Evolutionary conservation across 2,329 filamentous ascomycete species (phyloP), one percentile per base, ranked within the genome.

Genomic region (Arthrinium phaeospermum): DNA sequence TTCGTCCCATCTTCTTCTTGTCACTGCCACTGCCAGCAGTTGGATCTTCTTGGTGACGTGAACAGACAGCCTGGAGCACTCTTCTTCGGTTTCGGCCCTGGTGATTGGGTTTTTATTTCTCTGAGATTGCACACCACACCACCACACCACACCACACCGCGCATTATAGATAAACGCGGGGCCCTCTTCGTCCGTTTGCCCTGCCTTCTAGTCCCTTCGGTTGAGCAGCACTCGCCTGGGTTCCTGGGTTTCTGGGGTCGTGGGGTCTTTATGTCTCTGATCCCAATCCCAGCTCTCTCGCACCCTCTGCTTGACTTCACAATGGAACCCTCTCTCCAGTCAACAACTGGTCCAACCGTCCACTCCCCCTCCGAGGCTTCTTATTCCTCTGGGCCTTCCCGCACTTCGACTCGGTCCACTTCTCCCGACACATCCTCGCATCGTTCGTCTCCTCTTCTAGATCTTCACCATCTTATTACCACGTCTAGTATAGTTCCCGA

Each of bases 151-250:
- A 61, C 57, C 51, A 57, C 30, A 37, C 72, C 73, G 76, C 75
- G 75, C 75, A 73, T 74, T 77, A 78, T 78, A 77, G 75, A 77
- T 75, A 77, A 41, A 75, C 75, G 72, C 74, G 74, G 73, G 73
- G 69, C 74, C 75, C 76, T 72, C 73, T 71, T 72, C 61, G 49
- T 74, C 77, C 77, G 79, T 81, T 81, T 82, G 80, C 76, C 72
- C 80, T 81, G 78, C 75, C 77, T 71, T 74, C 61, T 74, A 73
- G 47, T 72, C 71, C 73, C 73, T 74, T 75, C 72, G 69, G 37
- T 46, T n/a, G 67, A 46, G 49, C 8, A 71, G 74, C 74, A 75
- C 74, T 74, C 69, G 57, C 71, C 68, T 72, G 37, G 37, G 41
- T 30, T 30, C 44, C 64, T 30, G 37, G 37, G 41, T 30, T 30